Evolutionary conservation across 2,329 filamentous ascomycete species (phyloP).

Genomic region (Byssothecium circinans): DNA sequence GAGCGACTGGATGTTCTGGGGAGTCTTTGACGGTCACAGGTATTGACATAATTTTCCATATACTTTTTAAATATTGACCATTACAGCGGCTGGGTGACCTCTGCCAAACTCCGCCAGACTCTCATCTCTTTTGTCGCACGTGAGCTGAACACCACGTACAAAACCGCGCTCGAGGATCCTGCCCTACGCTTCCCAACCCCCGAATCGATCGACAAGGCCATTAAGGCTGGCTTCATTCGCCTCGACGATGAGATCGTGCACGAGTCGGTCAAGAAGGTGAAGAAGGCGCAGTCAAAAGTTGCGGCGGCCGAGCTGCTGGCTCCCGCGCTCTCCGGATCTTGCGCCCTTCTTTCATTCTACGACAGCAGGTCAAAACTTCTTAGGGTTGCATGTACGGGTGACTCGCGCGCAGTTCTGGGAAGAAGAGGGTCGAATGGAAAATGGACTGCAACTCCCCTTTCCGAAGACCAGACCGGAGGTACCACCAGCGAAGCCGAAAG

Average conservation of each 20-base stretch:
- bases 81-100: constrained; percentile 90
- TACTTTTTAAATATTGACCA: neutral
- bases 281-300: constrained; percentile 86
- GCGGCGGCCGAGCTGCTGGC: constrained; percentile 88
- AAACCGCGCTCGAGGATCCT: constrained; percentile 64
- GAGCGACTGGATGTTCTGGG: constrained; percentile 99
- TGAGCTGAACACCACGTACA: constrained; percentile 91
- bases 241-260: constrained; percentile 94
- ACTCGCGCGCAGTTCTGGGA: constrained; percentile 92
- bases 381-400: constrained; percentile 92
- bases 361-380: constrained; percentile 84
- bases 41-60: constrained; percentile 47
- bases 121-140: constrained; percentile 90
- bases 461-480: constrained; percentile 89
- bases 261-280: constrained; percentile 86
- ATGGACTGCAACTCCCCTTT: constrained; percentile 88
- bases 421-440: constrained; percentile 77
- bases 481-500: constrained; percentile 83
- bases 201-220: constrained; percentile 83
- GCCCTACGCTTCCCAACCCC: constrained; percentile 67
- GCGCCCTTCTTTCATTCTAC: constrained; percentile 94
- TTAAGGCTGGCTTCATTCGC: constrained; percentile 86
- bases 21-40: constrained; percentile 97
- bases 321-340: constrained; percentile 94
- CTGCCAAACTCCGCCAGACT: constrained; percentile 88